phyloP scores from a whole-genome alignment of 75 land plant genomes.

The Cupressus sempervirens region DNA sequence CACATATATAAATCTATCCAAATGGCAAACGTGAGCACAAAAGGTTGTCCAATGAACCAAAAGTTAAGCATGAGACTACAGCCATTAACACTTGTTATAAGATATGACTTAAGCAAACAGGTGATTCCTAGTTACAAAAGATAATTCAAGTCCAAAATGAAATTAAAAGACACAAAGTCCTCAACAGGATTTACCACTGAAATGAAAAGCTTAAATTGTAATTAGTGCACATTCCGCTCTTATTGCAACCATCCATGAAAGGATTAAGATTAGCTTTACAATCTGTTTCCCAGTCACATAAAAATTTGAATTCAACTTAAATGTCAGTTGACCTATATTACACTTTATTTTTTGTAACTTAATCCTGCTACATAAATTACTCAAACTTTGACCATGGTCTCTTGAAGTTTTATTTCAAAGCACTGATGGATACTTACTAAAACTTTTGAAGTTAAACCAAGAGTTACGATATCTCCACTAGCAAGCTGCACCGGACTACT shows the following conservation, averaged over 20 bases:
- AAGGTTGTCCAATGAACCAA: neutral
- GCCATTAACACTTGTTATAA: neutral
- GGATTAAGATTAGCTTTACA: neutral
- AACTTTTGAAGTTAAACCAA: slow-evolving; percentile 84
- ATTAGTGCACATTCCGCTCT: neutral
- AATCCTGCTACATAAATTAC: neutral
- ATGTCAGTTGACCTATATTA: neutral
- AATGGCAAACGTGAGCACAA: neutral
- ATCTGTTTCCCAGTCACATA: neutral
- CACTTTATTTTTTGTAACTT: neutral
- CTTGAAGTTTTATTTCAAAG: neutral
- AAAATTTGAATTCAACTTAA: neutral
- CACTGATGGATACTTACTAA: slow-evolving; percentile 46
- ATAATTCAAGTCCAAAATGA: neutral
- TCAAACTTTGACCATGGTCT: neutral
- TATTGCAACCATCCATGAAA: neutral
- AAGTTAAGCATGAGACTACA: neutral
- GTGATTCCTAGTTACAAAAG: neutral
- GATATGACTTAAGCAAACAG: neutral
- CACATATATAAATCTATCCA: neutral
- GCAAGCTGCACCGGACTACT: slow-evolving; percentile 69
- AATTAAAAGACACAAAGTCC: neutral
- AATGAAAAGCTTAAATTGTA: neutral
- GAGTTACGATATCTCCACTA: slow-evolving; percentile 74
- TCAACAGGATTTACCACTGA: neutral